Conservation (phyloP, 805 yeast genomes). For the Wickerhamomyces tratensis region DNA sequence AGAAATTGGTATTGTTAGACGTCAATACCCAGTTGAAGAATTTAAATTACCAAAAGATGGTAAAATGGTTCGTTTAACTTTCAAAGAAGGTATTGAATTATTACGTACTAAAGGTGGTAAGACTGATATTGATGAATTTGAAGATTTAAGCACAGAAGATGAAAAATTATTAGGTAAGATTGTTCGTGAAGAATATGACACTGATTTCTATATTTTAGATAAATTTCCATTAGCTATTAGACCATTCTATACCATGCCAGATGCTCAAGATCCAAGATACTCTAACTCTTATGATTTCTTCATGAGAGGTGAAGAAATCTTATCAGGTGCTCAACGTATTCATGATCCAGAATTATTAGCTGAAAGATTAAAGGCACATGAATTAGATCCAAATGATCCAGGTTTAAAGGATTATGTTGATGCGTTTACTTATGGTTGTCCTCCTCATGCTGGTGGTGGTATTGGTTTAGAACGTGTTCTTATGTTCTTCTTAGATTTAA, state of each 20-base stretch:
- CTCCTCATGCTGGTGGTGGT: constrained; percentile 99
- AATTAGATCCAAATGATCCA: constrained; percentile 65
- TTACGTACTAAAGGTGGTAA: constrained; percentile 81
- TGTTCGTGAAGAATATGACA: constrained; percentile 88
- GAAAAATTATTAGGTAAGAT: constrained; percentile 89
- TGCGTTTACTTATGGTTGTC: constrained; percentile 90
- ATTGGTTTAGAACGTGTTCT: constrained; percentile 98
- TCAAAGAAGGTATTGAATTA: constrained; percentile 84
- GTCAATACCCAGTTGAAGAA: constrained; percentile 96
- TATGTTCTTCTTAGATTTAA: constrained; percentile 95
- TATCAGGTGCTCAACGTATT: constrained; percentile 99
- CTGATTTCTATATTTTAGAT: constrained; percentile 96
- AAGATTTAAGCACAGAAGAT: constrained; percentile 88
- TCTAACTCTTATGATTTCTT: constrained; percentile 98
- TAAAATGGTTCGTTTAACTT: constrained; percentile 83
- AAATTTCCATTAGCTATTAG: constrained; percentile 95
- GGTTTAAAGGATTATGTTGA: constrained; percentile 89
- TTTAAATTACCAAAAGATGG: constrained; percentile 91
- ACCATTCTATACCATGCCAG: constrained; percentile 99
- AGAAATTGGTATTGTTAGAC: constrained; percentile 85
- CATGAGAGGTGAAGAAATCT: constrained; percentile 99
- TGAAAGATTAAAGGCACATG: constrained; percentile 78
- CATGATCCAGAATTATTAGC: constrained; percentile 82
- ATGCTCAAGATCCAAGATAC: constrained; percentile 81
- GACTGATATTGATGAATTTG: constrained; percentile 66